These are phyloP conservation scores for Afroboletus lepidellus DNA, from an alignment of 1,284 basidiomycete species.

Conservation along the genomic window DNA sequence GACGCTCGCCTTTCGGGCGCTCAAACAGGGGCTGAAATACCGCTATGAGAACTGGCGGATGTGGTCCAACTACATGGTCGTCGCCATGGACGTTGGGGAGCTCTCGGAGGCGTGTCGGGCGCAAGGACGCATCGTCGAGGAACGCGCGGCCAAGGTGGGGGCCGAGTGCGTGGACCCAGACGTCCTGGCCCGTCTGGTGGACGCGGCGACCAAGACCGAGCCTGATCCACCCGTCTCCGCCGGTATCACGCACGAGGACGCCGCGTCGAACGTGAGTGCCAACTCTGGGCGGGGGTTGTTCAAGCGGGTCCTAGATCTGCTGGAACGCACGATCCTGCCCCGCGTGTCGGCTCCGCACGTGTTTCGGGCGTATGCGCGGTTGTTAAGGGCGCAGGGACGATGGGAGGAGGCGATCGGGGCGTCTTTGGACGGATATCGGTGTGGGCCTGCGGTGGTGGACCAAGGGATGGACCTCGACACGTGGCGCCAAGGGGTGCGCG, in stretches of 20 bases:
- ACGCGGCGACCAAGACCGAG: slow-evolving; percentile 71
- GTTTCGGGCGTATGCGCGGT: slow-evolving; percentile 78
- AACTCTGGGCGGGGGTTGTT: slow-evolving; percentile 69
- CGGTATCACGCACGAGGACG: not conserved
- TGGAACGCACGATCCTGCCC: slow-evolving; percentile 77
- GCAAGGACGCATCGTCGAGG: slow-evolving; percentile 79
- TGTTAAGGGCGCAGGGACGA: slow-evolving; percentile 68
- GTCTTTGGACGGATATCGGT: slow-evolving; percentile 81
- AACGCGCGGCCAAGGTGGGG: slow-evolving; percentile 66
- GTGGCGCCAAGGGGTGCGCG: slow-evolving; percentile 74
- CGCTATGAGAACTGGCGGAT: slow-evolving; percentile 94
- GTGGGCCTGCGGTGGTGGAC: slow-evolving; percentile 64
- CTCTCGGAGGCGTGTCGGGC: slow-evolving; percentile 87
- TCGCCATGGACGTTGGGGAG: slow-evolving; percentile 92
- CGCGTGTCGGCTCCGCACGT: slow-evolving; percentile 75
- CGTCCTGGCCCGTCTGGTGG: slow-evolving; percentile 83
- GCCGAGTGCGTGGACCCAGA: slow-evolving; percentile 73
- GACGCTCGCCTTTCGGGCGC: slow-evolving; percentile 89
- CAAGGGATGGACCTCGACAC: slow-evolving; percentile 58
- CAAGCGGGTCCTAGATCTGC: slow-evolving; percentile 64
- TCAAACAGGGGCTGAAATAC: slow-evolving; percentile 84
- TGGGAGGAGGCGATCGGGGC: slow-evolving; percentile 81
- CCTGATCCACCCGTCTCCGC: slow-evolving; percentile 8
- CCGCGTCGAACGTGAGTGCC: slow-evolving; percentile 15
- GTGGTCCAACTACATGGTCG: slow-evolving; percentile 98